A percentile compares a stretch with the other conserved stretches of the same genome.
Evolutionary conservation across 2,329 filamentous ascomycete species (phyloP).

Genomic region (Colletotrichum tropicale): DNA sequence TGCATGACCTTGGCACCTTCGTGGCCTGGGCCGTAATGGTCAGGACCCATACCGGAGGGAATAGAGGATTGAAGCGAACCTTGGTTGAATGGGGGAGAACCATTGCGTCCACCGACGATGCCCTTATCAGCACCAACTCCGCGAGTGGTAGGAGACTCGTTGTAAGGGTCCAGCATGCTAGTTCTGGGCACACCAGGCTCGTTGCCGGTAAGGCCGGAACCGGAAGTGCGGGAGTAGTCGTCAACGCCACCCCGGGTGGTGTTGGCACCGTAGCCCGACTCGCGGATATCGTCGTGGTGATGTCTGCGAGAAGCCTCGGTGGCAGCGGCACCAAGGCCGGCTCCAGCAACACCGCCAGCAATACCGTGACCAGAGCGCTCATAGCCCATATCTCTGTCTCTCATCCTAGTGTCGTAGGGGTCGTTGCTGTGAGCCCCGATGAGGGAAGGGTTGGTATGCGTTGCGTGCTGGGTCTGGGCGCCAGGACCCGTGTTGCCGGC

Average conservation of each 20-base stretch:
- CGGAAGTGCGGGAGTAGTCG: neutral
- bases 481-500: neutral
- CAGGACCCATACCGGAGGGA: constrained; percentile 15
- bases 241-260: neutral
- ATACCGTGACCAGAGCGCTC: constrained; percentile 11
- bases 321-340: constrained; percentile 7
- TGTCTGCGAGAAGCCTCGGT: constrained; percentile 5
- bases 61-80: neutral
- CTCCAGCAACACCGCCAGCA: constrained; percentile 6
- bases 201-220: neutral
- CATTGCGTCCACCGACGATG: neutral
- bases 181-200: constrained; percentile 8
- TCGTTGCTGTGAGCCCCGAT: neutral
- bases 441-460: constrained; percentile 3
- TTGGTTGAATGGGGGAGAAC: constrained; percentile 9
- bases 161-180: constrained; percentile 22
- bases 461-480: neutral
- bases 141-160: neutral
- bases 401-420: constrained; percentile 16
- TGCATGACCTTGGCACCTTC: constrained; percentile 22
- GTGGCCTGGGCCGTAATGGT: constrained; percentile 22
- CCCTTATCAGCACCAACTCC: neutral
- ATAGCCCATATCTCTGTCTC: constrained; percentile 18
- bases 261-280: neutral
- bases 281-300: constrained; percentile 11